A percentile compares a stretch with the other conserved stretches of the same genome.
These are phyloP conservation scores for Saxophila tyrrhenica DNA, from an alignment of 495 filamentous ascomycete genomes.

Conservation along the genomic window DNA sequence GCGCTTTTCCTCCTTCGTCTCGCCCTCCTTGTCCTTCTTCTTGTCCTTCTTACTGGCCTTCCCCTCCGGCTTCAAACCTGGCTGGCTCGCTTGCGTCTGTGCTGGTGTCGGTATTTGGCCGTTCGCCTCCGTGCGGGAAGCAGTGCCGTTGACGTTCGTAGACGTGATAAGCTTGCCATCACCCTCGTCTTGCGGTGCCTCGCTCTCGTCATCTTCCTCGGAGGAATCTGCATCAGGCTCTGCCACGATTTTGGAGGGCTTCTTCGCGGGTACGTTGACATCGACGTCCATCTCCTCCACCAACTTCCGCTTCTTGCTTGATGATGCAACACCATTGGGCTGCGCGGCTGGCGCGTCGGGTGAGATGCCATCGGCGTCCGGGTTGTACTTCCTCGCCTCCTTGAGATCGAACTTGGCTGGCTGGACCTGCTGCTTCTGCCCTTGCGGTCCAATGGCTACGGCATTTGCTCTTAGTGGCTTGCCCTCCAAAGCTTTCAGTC, in stretches of 20 bases:
- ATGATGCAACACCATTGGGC: conserved; percentile 30
- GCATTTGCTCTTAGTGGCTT: conserved; percentile 73
- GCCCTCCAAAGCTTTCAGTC: conserved; percentile 76
- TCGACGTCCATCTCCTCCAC: conserved; percentile 38
- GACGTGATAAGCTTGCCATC: conserved; percentile 33
- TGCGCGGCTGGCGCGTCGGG: conserved; percentile 54
- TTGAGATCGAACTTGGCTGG: conserved; percentile 83
- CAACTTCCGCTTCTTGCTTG: conserved; percentile 22
- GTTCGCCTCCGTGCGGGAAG: conserved; percentile 36
- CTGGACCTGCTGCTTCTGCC: conserved; percentile 34
- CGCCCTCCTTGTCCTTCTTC: conserved; percentile 36
- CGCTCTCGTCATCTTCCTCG: conserved; percentile 23
- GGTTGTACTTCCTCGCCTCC: conserved; percentile 91
- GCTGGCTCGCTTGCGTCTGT: conserved; percentile 11
- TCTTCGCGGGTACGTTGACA: conserved; percentile 10
- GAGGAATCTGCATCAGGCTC: conserved; percentile 20
- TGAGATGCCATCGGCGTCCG: conserved; percentile 77
- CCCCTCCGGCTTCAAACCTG: conserved; percentile 20
- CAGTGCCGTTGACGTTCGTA: conserved; percentile 19
- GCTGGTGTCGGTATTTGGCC: conserved; percentile 27
- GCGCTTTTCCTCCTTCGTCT: conserved; percentile 27
- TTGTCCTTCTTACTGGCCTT: conserved; percentile 31
- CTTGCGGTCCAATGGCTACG: conserved; percentile 63
- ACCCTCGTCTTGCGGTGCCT: conserved; percentile 21
- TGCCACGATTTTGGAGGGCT: conserved; percentile 17